Evolutionary conservation across 2,329 filamentous ascomycete genomes (phyloP), one percentile per base, ranked within the genome.

Genomic region (Aphanocladium album): DNA sequence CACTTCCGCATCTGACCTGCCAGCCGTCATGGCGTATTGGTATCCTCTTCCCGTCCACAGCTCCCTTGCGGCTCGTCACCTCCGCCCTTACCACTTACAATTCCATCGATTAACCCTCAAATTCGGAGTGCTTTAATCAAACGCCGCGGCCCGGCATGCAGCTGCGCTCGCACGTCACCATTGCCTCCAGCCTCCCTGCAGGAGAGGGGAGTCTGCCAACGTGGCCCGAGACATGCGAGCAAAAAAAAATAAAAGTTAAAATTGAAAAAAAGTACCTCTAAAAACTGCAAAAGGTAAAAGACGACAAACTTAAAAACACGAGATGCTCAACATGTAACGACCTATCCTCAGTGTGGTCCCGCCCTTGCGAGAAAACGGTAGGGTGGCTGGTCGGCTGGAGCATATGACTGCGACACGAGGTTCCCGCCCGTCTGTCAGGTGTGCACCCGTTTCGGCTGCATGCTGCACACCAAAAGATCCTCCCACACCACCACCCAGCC

Each of bases 321-420:
- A 54, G 33, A 39, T 41, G 21, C 21, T n/a, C 33, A 53, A 35
- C 19, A 12, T 37, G 49, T 23, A 35, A 23, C 23, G 35, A 27
- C 23, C 33, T 12, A 14, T 21, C 41, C n/a, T 12, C n/a, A n/a
- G 27, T 35, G 25, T 45, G 27, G 57, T 16, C 50, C 39, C 16
- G 57, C 33, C 37, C 37, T 35, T 30, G 30, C 37, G 21, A 33
- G 19, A 19, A 55, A 17, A 45, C 16, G 41, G 25, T 17, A 14
- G 19, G 21, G 43, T 57, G 54, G 54, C 53, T 56, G 43, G 11
- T 47, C 23, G 56, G 23, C 35, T 50, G 35, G 46, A 19, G 16
- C 57, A 60, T 27, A 39, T 54, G 50, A 60, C 57, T 52, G 4
- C 30, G 25, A 54, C 49, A 60, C 57, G 57, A 59, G 49, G 41